These are phyloP conservation scores for Colletotrichum sp. DNA, from an alignment of 2,329 filamentous ascomycete genomes.

Conservation along the genomic window DNA sequence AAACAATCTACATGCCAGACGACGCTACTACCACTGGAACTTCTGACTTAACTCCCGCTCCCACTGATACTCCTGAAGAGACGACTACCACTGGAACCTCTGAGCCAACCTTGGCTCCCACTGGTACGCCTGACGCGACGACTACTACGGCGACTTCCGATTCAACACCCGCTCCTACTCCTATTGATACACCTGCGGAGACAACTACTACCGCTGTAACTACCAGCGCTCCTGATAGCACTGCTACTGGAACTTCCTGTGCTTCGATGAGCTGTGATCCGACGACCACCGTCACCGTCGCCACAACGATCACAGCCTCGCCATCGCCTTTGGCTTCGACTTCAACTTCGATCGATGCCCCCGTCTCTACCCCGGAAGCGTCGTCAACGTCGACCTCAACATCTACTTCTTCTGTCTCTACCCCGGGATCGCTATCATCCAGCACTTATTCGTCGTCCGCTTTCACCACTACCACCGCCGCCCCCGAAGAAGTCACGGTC, in stretches of 20 bases:
- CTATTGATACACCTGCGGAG: background rate
- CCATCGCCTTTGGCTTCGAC: background rate
- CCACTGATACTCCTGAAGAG: too few relatives aligned
- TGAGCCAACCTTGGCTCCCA: too few relatives aligned
- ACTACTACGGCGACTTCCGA: background rate
- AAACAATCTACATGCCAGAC: background rate
- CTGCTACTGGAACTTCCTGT: background rate
- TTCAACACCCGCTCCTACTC: background rate
- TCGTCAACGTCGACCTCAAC: background rate
- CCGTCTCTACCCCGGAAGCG: background rate
- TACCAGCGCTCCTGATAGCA: background rate
- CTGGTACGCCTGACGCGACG: too few relatives aligned
- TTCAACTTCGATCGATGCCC: background rate
- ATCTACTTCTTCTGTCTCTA: background rate
- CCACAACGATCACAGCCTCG: background rate
- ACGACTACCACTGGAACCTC: too few relatives aligned
- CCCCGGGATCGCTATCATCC: background rate
- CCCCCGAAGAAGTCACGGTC: background rate
- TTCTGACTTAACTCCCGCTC: too few relatives aligned
- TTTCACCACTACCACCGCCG: background rate
- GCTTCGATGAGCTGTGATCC: background rate
- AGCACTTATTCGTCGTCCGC: background rate
- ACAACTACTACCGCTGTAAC: background rate
- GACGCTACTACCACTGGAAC: background rate
- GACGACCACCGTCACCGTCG: background rate